Base-by-base conservation (phyloP, 2,329 filamentous ascomycete species). In the Pseudocercospora fijiensis region DNA sequence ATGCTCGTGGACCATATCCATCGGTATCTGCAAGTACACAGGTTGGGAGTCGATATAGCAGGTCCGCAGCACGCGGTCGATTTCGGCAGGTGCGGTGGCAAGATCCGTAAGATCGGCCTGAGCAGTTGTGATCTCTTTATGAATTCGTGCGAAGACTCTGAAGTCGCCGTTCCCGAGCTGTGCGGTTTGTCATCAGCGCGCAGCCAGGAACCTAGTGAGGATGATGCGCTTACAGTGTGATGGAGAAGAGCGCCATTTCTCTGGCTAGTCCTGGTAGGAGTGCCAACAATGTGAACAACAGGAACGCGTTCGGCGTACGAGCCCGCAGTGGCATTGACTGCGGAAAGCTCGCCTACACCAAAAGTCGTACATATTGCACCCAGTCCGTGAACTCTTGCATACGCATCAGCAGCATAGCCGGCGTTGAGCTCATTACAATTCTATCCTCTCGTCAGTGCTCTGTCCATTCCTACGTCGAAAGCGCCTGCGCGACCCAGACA, bases 21-120 rank as follows among this genome's bases (percentile, higher is more conserved):
- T 91, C 2, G 92, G 91, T 8, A 96, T 81, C 74, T 88, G 88
- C 70, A 96, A 87, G 77, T 96, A 96, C 57, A 96, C 90, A 2
- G 92, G 92, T 20, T 90, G 85, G 65, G 88, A 91, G 62, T 85
- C 82, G 51, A 91, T 77, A 80, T 86, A 91, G 75, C 91, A 95
- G 77, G 92, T 84, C 30, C 85, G 85, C 27, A 96, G 83, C 3
- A 89, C 86, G 71, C 90, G 84, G 75, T 96, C 92, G 70, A 96
- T 93, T 72, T 92, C 85, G 13, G 82, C 80, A 9, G 91, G 88
- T 47, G 90, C 90, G 68, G 90, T 88, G n/a, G 63, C 83, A 77
- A 1, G 86, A 67, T 90, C 84, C 73, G 86, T 88, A 62, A 96
- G 82, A 71, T 88, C 88, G 60, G 89, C 87, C 43, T 90, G 82